Conservation (phyloP, 495 filamentous ascomycete species). For the Aspergillus homomorphus region DNA sequence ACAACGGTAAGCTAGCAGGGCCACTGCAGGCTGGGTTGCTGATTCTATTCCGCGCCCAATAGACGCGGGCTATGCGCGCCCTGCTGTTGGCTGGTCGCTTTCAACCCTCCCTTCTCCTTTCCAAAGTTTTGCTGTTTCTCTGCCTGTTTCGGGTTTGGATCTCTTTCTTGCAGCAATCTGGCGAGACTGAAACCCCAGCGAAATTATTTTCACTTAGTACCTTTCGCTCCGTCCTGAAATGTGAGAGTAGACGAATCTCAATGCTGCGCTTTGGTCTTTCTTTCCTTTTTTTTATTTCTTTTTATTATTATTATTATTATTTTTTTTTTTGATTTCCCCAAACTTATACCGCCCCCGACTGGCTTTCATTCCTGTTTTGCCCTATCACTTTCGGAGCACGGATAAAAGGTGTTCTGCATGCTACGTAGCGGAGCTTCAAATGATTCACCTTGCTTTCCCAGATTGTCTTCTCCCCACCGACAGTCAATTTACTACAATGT, state of each 20-base stretch:
- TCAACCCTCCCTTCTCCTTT: constrained; percentile 9
- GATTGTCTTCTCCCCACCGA: neutral
- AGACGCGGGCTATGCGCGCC: neutral
- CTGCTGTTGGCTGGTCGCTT: constrained; percentile 22
- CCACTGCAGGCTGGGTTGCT: constrained; percentile 23
- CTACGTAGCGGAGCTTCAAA: neutral
- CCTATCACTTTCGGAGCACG: neutral
- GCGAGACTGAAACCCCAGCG: neutral
- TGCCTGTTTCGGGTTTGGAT: neutral
- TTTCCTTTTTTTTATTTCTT: constrained; percentile 7
- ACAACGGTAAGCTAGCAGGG: constrained; percentile 24
- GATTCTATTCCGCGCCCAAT: constrained; percentile 23
- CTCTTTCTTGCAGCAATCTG: neutral
- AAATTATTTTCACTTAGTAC: neutral
- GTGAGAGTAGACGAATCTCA: neutral
- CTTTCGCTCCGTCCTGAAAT: neutral
- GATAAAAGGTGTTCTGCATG: neutral
- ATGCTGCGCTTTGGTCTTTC: constrained; percentile 9
- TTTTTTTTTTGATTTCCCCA: neutral
- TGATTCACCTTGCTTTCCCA: neutral
- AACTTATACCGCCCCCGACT: neutral
- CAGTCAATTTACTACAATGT: neutral
- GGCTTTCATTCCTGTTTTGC: neutral
- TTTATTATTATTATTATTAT: neutral
- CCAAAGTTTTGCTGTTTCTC: neutral